Evolutionary conservation across 2,329 filamentous ascomycete genomes (phyloP).

Genomic region (Pestalotiopsis sp.): DNA sequence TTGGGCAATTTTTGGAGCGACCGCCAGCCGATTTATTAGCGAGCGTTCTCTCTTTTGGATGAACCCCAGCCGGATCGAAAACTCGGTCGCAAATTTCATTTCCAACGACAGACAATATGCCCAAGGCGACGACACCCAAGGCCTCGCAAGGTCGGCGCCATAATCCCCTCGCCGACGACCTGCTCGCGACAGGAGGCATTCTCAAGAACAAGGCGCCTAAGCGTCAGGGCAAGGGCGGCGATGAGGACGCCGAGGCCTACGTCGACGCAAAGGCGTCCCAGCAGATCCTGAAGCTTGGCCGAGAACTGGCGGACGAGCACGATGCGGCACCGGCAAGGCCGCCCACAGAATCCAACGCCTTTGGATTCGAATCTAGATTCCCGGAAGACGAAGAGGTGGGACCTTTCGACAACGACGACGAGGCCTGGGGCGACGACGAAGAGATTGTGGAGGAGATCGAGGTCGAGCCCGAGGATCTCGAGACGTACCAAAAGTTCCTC

Average conservation of each 20-base stretch:
- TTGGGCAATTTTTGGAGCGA: not conserved
- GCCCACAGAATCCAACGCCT: conserved; percentile 59
- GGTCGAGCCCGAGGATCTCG: conserved; percentile 84
- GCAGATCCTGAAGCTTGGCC: conserved; percentile 86
- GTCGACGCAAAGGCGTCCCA: conserved; percentile 86
- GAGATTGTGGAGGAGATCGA: conserved; percentile 79
- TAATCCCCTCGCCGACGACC: conserved; percentile 88
- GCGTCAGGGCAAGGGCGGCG: conserved; percentile 64
- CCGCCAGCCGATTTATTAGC: not conserved
- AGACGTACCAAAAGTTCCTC: conserved; percentile 89
- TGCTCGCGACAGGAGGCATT: conserved; percentile 64
- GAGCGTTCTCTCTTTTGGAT: not conserved
- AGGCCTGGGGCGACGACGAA: conserved; percentile 67
- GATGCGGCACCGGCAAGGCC: conserved; percentile 44
- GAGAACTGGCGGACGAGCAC: conserved; percentile 85
- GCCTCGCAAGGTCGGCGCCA: conserved; percentile 63
- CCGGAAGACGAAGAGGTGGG: conserved; percentile 54
- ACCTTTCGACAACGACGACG: conserved; percentile 49
- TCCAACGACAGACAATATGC: conserved; percentile 57
- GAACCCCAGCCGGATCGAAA: conserved; percentile 9
- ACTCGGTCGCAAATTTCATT: not conserved
- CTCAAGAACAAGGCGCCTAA: conserved; percentile 75
- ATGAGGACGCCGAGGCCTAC: conserved; percentile 65
- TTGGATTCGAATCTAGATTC: conserved; percentile 78
- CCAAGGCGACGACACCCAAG: conserved; percentile 69